Percentiles rank a stretch among this genome's conserved stretches.
Evolutionary conservation across 2,329 filamentous ascomycete genomes (phyloP).

Genomic region (Cercospora sp.): DNA sequence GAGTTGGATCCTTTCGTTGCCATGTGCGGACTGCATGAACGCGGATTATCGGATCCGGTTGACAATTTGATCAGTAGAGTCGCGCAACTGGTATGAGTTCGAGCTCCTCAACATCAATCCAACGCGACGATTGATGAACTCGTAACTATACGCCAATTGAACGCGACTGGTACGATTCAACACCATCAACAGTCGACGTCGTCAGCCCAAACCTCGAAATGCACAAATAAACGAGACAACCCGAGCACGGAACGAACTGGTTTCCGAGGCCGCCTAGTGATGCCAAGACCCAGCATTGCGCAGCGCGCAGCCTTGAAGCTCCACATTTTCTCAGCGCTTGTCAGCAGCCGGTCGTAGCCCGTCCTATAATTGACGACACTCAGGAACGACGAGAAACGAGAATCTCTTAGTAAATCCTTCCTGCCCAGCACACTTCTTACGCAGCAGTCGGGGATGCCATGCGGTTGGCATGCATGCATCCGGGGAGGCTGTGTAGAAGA

Average conservation of each 20-base stretch:
- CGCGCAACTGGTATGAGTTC: not conserved
- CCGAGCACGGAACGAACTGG: not conserved
- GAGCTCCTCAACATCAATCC: not conserved
- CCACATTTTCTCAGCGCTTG: constrained; percentile 6
- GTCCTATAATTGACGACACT: not conserved
- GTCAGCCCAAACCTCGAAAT: not conserved
- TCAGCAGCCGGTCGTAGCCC: constrained; percentile 3
- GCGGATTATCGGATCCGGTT: not conserved
- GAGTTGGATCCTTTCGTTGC: not conserved
- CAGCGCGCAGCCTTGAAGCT: not conserved
- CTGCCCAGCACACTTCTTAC: not conserved
- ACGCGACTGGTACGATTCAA: not conserved
- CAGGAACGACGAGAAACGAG: not conserved
- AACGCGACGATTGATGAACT: not conserved
- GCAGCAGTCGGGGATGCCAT: not conserved
- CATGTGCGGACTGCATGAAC: not conserved
- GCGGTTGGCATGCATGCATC: not conserved
- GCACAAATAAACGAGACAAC: not conserved
- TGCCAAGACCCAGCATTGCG: not conserved
- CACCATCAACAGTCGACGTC: not conserved
- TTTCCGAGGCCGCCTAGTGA: not conserved
- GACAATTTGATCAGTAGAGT: not conserved
- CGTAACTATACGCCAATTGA: not conserved
- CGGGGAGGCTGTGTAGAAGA: not conserved
- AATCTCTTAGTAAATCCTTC: not conserved